Evolutionary conservation across 2,329 filamentous ascomycete genomes (phyloP), one percentile per base, ranked within the genome.

Genomic region (Ophiostoma tasmaniense): DNA sequence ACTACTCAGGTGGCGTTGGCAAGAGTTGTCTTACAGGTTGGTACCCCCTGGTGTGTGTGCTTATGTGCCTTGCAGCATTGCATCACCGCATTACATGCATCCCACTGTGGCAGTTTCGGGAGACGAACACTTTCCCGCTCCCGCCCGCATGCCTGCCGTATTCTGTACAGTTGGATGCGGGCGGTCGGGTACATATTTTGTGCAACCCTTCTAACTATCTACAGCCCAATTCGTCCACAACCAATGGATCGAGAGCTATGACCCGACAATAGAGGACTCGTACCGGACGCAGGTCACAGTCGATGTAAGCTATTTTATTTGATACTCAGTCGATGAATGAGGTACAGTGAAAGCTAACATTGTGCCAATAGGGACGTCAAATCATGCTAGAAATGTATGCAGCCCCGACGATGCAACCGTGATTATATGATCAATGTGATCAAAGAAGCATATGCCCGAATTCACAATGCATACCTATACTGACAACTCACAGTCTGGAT

Each of bases 21-120:
- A 96, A 96, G 81, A 96, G 92, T 78, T 96, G 92, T 83, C 83
- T 96, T 74, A 96, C 92, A 79, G 91, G 92, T 95, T 83, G 78
- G 82, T 77, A 69, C 2, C 22, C 65, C 25, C 45, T n/a, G 39
- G 5, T 8, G 5, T 33, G 33, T 33, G 33, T 33, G 33, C 33
- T 33, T 33, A 33, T 67, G 65, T 68, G 65, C 68, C 67, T 55
- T 71, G 52, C 70, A 75, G 73, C 28, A 20, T 64, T 71, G 67
- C 67, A 62, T 68, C 17, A 55, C 22, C 25, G 42, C 42, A 50
- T 50, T 8, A 39, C 37, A 50, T 50, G 50, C 50, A 55, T 55
- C 22, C 50, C 10, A 25, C 50, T 13, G 50, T 28, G 50, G 55
- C 25, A 61, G 25, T 30, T 13, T 30, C 25, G 6, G 52, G 13